Conservation (phyloP, 441 rosid genomes). For the Corymbia citriodora region DNA sequence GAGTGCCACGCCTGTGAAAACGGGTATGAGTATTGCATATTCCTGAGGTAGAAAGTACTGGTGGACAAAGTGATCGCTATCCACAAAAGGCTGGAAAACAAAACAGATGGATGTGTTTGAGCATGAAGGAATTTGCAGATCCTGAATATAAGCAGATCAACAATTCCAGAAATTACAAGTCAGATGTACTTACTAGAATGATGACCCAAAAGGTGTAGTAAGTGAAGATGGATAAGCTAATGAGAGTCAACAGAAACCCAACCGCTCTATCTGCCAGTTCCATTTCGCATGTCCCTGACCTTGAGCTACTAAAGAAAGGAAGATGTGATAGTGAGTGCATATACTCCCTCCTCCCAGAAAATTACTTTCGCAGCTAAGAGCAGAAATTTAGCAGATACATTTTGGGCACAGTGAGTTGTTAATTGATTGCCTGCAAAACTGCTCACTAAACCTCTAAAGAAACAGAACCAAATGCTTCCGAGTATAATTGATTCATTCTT, state of each 20-base stretch:
- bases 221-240: constrained; percentile 76
- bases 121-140: neutral
- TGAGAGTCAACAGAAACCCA: constrained; percentile 55
- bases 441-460: neutral
- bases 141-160: neutral
- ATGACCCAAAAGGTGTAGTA: constrained; percentile 94
- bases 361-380: neutral
- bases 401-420: neutral
- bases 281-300: constrained; percentile 28
- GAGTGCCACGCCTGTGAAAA: constrained; percentile 65
- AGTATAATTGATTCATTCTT: neutral
- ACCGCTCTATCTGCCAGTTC: constrained; percentile 82
- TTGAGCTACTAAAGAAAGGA: neutral
- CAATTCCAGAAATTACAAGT: neutral
- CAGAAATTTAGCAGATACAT: neutral
- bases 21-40: constrained; percentile 78
- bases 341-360: neutral
- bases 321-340: neutral
- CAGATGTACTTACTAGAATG: constrained; percentile 48
- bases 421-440: neutral
- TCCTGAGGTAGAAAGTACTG: constrained; percentile 87
- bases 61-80: constrained; percentile 81
- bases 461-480: neutral
- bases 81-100: constrained; percentile 79
- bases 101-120: neutral